Percentiles rank a stretch among this genome's conserved stretches.
Conservation (phyloP, 495 filamentous ascomycete species). For the Staphylotrichum longicolle region DNA sequence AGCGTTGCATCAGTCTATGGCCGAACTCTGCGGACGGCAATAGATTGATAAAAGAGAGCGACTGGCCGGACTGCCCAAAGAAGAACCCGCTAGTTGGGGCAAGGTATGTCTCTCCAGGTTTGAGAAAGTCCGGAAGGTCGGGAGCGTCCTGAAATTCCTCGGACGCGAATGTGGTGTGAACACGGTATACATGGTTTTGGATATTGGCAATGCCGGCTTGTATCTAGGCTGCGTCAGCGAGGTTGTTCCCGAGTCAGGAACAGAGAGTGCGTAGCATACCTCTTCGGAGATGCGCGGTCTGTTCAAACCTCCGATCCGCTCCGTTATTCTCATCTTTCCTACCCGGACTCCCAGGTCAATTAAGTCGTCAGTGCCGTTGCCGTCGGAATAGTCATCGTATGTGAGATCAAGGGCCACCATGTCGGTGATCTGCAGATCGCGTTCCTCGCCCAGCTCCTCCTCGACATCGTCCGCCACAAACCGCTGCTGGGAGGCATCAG, state of each 20-base stretch:
- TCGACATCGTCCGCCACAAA: conserved; percentile 49
- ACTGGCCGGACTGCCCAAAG: conserved; percentile 53
- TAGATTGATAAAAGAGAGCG: conserved; percentile 52
- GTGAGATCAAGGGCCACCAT: conserved; percentile 60
- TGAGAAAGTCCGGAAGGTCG: conserved; percentile 44
- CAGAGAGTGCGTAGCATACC: conserved; percentile 38
- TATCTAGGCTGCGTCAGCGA: conserved; percentile 24
- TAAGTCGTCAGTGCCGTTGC: conserved; percentile 54
- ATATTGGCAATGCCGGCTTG: conserved; percentile 27
- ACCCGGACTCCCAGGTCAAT: conserved; percentile 68
- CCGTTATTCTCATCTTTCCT: conserved; percentile 69
- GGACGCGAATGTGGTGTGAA: not conserved
- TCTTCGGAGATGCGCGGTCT: conserved; percentile 64
- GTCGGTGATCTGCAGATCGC: conserved; percentile 52
- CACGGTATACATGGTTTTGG: not conserved
- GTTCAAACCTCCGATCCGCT: conserved; percentile 62
- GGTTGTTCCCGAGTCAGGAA: not conserved
- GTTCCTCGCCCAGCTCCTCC: conserved; percentile 43
- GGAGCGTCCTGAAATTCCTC: conserved; percentile 17
- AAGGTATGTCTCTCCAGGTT: conserved; percentile 53
- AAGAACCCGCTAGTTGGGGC: conserved; percentile 65
- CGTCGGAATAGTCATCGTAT: conserved; percentile 60
- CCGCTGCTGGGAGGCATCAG: conserved; percentile 11
- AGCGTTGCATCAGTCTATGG: conserved; percentile 60
- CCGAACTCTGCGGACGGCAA: conserved; percentile 51